phyloP scores from a whole-genome alignment of 805 yeast species.

The Monosporozyma siamensis region DNA sequence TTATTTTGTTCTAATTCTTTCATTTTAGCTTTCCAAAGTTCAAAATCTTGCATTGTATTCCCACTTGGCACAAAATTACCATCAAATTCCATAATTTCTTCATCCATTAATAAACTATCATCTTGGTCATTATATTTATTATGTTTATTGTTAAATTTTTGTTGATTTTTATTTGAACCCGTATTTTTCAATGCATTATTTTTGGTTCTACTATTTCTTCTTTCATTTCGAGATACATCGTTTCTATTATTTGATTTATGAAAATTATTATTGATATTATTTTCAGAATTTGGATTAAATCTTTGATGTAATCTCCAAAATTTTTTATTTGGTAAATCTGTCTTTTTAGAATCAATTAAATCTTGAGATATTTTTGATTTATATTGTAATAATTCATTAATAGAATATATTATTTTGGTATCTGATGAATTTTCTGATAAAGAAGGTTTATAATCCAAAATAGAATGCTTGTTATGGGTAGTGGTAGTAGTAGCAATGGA shows the following conservation, averaged over 20 bases:
- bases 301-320: constrained; percentile 40
- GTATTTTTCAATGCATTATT: constrained; percentile 10
- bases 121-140: no score
- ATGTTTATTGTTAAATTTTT: constrained; percentile 2
- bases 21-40: constrained; percentile 33
- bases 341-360: constrained; percentile 27
- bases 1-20: constrained; percentile 31
- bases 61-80: constrained; percentile 28
- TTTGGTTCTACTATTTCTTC: constrained; percentile 16
- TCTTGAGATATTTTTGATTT: constrained; percentile 21
- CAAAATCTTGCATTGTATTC: constrained; percentile 34
- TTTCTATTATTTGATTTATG: constrained; percentile 10
- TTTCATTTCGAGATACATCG: constrained; percentile 9
- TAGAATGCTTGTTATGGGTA: no score
- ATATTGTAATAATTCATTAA: constrained; percentile 20
- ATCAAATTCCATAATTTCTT: constrained; percentile 26
- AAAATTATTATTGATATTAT: constrained; percentile 8
- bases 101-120: constrained; percentile 5
- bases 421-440: no score
- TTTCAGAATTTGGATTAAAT: constrained; percentile 12
- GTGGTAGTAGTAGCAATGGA: no score
- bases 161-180: no score
- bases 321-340: constrained; percentile 36
- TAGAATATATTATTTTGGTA: constrained; percentile 20
- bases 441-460: constrained; percentile 19